Evolutionary conservation across 768 basidiomycete genomes (phyloP), one percentile per base, ranked within the genome.

Genomic region (Boletus barrowsii): DNA sequence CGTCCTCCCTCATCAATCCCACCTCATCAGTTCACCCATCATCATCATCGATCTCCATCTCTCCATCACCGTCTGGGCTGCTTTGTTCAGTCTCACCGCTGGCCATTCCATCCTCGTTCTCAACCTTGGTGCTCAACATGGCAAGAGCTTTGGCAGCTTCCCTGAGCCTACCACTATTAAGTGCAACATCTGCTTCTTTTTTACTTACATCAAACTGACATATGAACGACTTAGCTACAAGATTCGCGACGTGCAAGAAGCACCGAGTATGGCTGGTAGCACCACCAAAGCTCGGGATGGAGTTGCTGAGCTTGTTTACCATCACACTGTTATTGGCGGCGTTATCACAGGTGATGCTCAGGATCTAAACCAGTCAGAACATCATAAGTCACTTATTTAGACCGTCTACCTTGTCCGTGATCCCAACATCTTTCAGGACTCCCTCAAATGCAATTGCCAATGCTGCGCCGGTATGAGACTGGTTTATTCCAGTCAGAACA

Each of bases 11-110:
- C 57, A 60, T 42, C 56, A 24, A 8, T 30, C 14, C 63, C 32
- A 54, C 47, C 29, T 73, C 66, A 18, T 70, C 65, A 32, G 70
- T 71, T 18, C 57, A 54, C 1, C 68, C 62, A 24, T 64, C 60
- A 4, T 60, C 57, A 18, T 64, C 50, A 17, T 56, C 53, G 11
- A 36, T 5, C 35, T 44, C 24, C 13, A 3, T 44, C 35, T 15
- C 17, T 10, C 22, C 33, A 9, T 47, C 22, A 14, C 22, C 14
- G 2, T 3, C 7, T 1, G 26, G 26, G 26, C 1, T 26, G 1
- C 26, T 26, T 26, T 26, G 26, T 26, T 22, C 20, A 15, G 3
- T 14, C 6, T 29, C 33, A 22, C 17, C 3, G 10, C 33, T 3
- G 15, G 32, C 45, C 20, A 17, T 22, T 22, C n/a, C 10, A 47